phyloP scores from a whole-genome alignment of 768 basidiomycete species.

The Auriscalpium orientale region DNA sequence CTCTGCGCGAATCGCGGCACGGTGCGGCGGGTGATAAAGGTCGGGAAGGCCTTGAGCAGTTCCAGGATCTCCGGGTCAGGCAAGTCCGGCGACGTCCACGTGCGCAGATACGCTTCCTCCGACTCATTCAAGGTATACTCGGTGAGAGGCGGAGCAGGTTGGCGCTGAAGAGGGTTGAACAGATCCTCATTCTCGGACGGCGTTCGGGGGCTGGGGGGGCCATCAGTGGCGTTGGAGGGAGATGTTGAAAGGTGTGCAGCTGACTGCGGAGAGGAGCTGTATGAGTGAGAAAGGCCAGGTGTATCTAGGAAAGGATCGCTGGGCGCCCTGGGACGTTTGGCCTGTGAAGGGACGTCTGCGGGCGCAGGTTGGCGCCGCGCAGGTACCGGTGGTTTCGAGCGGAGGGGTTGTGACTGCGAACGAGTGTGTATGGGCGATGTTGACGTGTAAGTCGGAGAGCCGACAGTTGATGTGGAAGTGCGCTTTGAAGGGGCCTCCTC shows the following conservation, averaged over 20 bases:
- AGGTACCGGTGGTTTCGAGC: slow-evolving; percentile 23
- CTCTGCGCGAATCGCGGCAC: slow-evolving; percentile 60
- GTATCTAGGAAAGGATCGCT: slow-evolving; percentile 79
- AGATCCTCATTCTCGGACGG: slow-evolving; percentile 29
- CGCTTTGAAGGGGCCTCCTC: slow-evolving; percentile 44
- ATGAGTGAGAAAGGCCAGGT: slow-evolving; percentile 48
- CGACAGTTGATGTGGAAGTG: slow-evolving; percentile 18
- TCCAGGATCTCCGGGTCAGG: slow-evolving; percentile 64
- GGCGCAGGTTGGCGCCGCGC: slow-evolving; percentile 26
- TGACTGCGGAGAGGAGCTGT: slow-evolving; percentile 43
- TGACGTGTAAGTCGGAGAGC: slow-evolving; percentile 28
- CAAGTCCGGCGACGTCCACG: slow-evolving; percentile 79
- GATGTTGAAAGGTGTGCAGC: slow-evolving; percentile 23
- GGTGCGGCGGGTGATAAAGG: slow-evolving; percentile 63
- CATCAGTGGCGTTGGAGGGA: slow-evolving; percentile 30
- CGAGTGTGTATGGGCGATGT: slow-evolving; percentile 41
- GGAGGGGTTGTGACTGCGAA: slow-evolving; percentile 48
- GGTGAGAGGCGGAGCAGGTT: slow-evolving; percentile 17
- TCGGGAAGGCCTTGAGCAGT: slow-evolving; percentile 68
- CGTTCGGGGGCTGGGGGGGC: slow-evolving; percentile 31
- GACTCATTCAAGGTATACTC: slow-evolving; percentile 25
- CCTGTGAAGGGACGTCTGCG: slow-evolving; percentile 36
- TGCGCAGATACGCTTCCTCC: slow-evolving; percentile 52
- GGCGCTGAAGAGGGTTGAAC: slow-evolving; percentile 17
- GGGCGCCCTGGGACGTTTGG: slow-evolving; percentile 64